Percentiles rank a stretch among this genome's conserved stretches.
Evolutionary conservation across 176 grass and related monocot species (phyloP).

Genomic region (Melocanna baccifera): DNA sequence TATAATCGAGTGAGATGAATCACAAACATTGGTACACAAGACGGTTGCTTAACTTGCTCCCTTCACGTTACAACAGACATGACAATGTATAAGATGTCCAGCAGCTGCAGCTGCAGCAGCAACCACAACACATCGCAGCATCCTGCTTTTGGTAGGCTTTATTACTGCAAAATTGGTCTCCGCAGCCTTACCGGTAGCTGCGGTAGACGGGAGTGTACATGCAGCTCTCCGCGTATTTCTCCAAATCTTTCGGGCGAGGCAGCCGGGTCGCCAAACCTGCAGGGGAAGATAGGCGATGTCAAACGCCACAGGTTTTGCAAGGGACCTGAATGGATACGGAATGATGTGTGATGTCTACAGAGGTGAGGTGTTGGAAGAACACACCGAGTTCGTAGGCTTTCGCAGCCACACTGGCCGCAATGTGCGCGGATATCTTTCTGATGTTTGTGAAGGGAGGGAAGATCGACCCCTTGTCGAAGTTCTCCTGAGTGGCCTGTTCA

Average conservation of each 20-base stretch:
- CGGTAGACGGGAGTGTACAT: conserved; percentile 89
- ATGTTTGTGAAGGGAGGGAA: conserved; percentile 87
- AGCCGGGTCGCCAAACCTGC: conserved; percentile 78
- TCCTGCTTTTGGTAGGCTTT: conserved; percentile 28
- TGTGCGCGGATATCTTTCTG: conserved; percentile 86
- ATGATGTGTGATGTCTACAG: neutral
- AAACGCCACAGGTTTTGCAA: neutral
- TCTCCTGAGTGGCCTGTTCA: conserved; percentile 67
- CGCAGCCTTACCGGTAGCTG: conserved; percentile 57
- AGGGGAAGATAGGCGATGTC: neutral
- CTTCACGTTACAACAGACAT: conserved; percentile 31
- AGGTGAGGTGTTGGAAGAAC: neutral
- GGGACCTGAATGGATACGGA: neutral
- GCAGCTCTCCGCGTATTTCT: conserved; percentile 86
- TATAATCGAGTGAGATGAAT: neutral
- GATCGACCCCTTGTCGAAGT: conserved; percentile 70
- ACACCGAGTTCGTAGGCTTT: conserved; percentile 94
- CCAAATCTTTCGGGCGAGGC: conserved; percentile 67
- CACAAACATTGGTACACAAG: conserved; percentile 14
- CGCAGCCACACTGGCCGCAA: conserved; percentile 79
- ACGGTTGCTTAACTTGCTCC: conserved; percentile 1
- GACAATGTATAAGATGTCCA: neutral
- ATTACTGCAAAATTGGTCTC: conserved; percentile 57
- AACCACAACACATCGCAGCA: conserved; percentile 19
- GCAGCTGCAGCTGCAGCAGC: conserved; percentile 4